A percentile compares a stretch with the other conserved stretches of the same genome.
Conservation (phyloP, 1,284 basidiomycete species). For the Tylopilus sp. region DNA sequence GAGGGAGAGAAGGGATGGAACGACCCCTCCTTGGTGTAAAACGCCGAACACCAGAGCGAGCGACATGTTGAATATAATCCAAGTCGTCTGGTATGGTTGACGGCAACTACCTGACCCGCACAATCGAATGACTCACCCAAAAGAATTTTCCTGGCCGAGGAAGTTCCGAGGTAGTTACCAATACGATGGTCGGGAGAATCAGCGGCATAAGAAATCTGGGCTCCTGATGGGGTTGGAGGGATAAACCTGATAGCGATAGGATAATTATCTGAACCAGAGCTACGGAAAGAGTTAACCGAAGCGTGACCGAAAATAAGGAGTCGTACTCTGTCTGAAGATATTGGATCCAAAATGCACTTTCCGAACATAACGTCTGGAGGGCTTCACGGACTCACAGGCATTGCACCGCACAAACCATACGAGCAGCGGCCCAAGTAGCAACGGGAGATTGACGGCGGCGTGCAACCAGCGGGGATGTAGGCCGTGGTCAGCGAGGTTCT, state of each 20-base stretch:
- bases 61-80: conserved; percentile 32
- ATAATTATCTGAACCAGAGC: conserved; percentile 32
- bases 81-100: conserved; percentile 23
- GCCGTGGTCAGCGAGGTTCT: conserved; percentile 40
- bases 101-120: not conserved
- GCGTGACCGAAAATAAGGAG: not conserved
- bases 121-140: conserved; percentile 30
- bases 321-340: conserved; percentile 23
- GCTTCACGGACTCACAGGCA: conserved; percentile 6
- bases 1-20: conserved; percentile 38
- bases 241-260: conserved; percentile 32
- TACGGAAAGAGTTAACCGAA: conserved; percentile 18
- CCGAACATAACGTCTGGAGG: not conserved
- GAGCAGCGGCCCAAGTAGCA: conserved; percentile 37
- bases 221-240: conserved; percentile 40
- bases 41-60: conserved; percentile 37
- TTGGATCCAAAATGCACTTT: conserved; percentile 13
- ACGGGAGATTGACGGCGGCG: conserved; percentile 38
- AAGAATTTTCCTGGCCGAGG: conserved; percentile 32
- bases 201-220: conserved; percentile 41
- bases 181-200: conserved; percentile 33
- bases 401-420: conserved; percentile 20
- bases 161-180: conserved; percentile 28
- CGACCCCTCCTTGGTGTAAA: conserved; percentile 41
- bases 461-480: conserved; percentile 42